phyloP scores from a whole-genome alignment of 2,329 filamentous ascomycete genomes.

The Penicillium sp. region DNA sequence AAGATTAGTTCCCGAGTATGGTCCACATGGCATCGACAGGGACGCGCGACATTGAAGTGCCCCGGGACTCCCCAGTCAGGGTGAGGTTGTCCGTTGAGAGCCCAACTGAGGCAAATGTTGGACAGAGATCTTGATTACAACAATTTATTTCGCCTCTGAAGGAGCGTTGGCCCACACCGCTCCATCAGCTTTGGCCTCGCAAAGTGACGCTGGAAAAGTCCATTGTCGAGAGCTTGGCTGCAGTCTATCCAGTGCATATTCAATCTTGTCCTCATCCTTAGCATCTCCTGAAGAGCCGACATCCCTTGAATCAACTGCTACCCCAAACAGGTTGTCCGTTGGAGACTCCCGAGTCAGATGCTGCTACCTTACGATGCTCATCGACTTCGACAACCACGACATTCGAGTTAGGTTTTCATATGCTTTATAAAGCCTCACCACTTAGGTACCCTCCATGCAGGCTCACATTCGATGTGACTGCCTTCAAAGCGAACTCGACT shows the following conservation, averaged over 20 bases:
- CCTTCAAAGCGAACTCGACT: background rate
- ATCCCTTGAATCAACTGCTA: background rate
- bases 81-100: background rate
- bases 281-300: background rate
- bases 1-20: background rate
- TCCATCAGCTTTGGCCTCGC: background rate
- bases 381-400: too few relatives aligned
- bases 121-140: background rate
- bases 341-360: background rate
- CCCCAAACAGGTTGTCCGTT: too few relatives aligned
- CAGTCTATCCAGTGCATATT: slow-evolving; percentile 4
- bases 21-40: slow-evolving; percentile 19
- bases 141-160: background rate
- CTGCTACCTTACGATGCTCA: background rate
- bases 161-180: slow-evolving; percentile 2
- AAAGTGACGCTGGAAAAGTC: background rate
- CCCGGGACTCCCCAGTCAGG: background rate
- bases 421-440: too few relatives aligned
- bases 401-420: too few relatives aligned
- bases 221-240: background rate
- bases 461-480: too few relatives aligned
- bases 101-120: background rate
- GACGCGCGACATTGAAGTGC: background rate
- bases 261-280: slow-evolving; percentile 1
- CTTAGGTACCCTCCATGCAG: too few relatives aligned